Conservation (phyloP, 257 asterid genomes). For the Buddleja alternifolia region DNA sequence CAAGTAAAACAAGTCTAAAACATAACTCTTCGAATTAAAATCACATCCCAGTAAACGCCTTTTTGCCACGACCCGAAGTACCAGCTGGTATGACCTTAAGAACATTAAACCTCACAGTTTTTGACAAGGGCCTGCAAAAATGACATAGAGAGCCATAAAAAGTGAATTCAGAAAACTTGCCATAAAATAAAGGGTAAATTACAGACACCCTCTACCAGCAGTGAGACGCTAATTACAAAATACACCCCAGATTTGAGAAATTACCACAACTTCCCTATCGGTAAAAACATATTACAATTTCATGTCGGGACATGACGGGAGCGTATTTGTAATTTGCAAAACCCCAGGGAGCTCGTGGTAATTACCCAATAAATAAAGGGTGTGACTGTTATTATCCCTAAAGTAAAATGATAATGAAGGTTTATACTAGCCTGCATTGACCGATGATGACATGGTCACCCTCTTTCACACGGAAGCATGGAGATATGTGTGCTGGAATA, state of each 20-base stretch:
- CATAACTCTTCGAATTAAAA: constrained; percentile 15
- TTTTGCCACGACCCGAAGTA: constrained; percentile 44
- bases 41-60: constrained; percentile 39
- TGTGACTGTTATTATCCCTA: too few species aligned
- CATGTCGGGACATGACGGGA: too few species aligned
- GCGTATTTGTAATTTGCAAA: too few species aligned
- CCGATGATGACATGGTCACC: constrained; percentile 51
- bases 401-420: too few species aligned
- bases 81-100: constrained; percentile 54
- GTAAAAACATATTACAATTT: too few species aligned
- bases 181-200: neutral
- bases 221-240: too few species aligned
- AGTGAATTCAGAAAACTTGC: neutral
- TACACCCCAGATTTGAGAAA: too few species aligned
- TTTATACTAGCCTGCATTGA: constrained; percentile 44
- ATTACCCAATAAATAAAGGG: too few species aligned
- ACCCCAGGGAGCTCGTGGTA: too few species aligned
- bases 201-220: too few species aligned
- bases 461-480: constrained; percentile 52
- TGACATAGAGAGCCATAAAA: neutral
- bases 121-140: constrained; percentile 44
- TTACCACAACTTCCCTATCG: too few species aligned
- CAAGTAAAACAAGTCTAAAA: neutral
- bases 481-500: constrained; percentile 49
- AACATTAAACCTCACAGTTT: constrained; percentile 49